phyloP scores from a whole-genome alignment of 345 rosid genomes.

The Syzygium aqueum region DNA sequence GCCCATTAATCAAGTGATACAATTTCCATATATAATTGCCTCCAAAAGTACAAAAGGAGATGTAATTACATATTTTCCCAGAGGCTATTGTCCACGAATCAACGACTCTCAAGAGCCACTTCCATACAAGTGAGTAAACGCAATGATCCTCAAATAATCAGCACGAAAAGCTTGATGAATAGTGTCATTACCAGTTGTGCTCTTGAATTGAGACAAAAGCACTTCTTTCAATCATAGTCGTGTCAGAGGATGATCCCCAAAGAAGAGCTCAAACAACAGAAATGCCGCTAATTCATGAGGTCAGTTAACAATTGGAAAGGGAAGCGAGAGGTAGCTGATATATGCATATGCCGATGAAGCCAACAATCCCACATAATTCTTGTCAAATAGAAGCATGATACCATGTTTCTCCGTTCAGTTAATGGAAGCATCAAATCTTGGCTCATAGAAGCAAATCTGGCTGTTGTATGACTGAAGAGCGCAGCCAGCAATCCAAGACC shows the following conservation, averaged over 20 bases:
- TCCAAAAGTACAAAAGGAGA: background rate
- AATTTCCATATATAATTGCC: background rate
- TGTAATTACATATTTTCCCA: background rate
- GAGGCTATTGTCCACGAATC: background rate
- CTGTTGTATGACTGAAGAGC: slow-evolving; percentile 95
- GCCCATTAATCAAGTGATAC: background rate
- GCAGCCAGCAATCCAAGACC: slow-evolving; percentile 97
- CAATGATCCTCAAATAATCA: background rate
- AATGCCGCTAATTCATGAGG: background rate
- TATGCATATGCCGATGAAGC: background rate
- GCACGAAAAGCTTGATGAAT: background rate
- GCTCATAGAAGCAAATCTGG: slow-evolving; percentile 96
- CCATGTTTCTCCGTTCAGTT: background rate
- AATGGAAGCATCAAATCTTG: slow-evolving; percentile 81
- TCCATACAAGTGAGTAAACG: background rate
- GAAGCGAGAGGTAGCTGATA: background rate
- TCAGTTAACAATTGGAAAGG: background rate
- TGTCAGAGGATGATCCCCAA: background rate
- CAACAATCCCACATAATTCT: background rate
- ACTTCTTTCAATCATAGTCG: background rate
- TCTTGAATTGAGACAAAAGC: background rate
- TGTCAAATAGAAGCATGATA: background rate
- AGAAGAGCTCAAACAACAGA: background rate
- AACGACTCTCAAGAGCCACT: background rate
- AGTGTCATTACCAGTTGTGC: background rate